Conservation (phyloP, 352 stramenopile species). For the Globisporangium emineosum region DNA sequence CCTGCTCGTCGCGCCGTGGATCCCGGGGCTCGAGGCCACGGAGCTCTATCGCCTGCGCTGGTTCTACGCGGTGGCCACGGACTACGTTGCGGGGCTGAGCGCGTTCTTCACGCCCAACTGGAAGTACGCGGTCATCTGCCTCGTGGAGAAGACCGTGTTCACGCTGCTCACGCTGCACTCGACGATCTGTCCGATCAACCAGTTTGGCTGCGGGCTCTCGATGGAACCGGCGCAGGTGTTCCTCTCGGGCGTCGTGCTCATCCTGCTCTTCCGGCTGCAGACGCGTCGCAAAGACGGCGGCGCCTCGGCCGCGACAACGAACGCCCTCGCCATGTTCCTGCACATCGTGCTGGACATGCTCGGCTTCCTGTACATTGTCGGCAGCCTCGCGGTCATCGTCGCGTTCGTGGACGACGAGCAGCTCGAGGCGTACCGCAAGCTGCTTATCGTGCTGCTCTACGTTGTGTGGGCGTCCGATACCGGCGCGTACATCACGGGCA, state of each 20-base stretch:
- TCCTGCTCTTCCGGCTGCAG: slow-evolving; percentile 49
- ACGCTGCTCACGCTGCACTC: slow-evolving; percentile 64
- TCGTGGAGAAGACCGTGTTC: slow-evolving; percentile 68
- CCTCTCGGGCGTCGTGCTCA: slow-evolving; percentile 46
- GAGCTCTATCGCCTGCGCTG: slow-evolving; percentile 53
- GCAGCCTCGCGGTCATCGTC: slow-evolving; percentile 55
- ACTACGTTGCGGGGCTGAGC: slow-evolving; percentile 55
- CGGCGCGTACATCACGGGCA: slow-evolving; percentile 92
- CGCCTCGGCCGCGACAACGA: slow-evolving; percentile 7
- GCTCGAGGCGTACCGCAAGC: slow-evolving; percentile 49
- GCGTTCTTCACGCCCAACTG: slow-evolving; percentile 61
- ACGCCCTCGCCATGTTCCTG: slow-evolving; percentile 19
- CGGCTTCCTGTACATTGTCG: slow-evolving; percentile 70
- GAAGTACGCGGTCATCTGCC: slow-evolving; percentile 61
- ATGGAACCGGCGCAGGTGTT: slow-evolving; percentile 51
- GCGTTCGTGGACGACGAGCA: slow-evolving; percentile 64
- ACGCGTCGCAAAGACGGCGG: slow-evolving; percentile 18
- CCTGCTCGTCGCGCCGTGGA: slow-evolving; percentile 42
- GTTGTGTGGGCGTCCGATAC: slow-evolving; percentile 88
- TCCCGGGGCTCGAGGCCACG: slow-evolving; percentile 41
- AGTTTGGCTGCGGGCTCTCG: slow-evolving; percentile 50
- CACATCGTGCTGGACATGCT: slow-evolving; percentile 62
- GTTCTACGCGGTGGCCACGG: slow-evolving; percentile 56
- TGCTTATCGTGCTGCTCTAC: slow-evolving; percentile 65
- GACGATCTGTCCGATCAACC: slow-evolving; percentile 69